Evolutionary conservation across 495 filamentous ascomycete genomes (phyloP), one percentile per base, ranked within the genome.

Genomic region (Aspergillus carlsbadensis): DNA sequence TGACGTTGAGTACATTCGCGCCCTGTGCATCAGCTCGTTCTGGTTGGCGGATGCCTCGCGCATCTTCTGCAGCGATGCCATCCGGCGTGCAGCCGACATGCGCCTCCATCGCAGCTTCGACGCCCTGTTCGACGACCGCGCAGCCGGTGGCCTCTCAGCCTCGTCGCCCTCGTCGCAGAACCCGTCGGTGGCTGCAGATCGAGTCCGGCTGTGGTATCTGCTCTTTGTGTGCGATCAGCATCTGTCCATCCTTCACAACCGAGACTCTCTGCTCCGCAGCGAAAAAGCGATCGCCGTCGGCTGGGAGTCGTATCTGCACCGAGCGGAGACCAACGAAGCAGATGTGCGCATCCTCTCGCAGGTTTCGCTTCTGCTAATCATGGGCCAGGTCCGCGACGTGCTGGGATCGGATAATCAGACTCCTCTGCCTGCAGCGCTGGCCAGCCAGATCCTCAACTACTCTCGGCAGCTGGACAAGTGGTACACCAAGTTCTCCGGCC

Each of bases 201-300:
- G 72, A 15, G 62, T 73, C 13, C 66, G 74, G 49, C 54, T 79
- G 29, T 70, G 70, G 71, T 77, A 77, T 58, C 51, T 77, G 10
- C 64, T 74, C 0, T 79, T 75, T 47, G 72, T 78, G 10, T 74
- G 72, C 50, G 76, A 78, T 42, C 74, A 79, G 46, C 76, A 79
- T 46, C 68, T 74, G 15, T 74, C 70, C 2, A 74, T 78, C 29
- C 64, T 75, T 14, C 75, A 78, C 55, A 72, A 74, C n/a, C 60
- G 76, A 20, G 70, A 74, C 20, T 69, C 76, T 1, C 69, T 76
- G 20, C 67, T 75, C 1, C 65, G 70, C 6, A 71, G 73, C 35
- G 70, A 74, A 35, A 68, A 69, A 29, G 60, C 63, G 10, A 68
- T 68, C 33, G 69, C 69, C 11, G 45, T 68, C 17, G 65, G 66